Conservation (phyloP, 1,139 yeast genomes). For the Lodderomyces jiufengensis region DNA sequence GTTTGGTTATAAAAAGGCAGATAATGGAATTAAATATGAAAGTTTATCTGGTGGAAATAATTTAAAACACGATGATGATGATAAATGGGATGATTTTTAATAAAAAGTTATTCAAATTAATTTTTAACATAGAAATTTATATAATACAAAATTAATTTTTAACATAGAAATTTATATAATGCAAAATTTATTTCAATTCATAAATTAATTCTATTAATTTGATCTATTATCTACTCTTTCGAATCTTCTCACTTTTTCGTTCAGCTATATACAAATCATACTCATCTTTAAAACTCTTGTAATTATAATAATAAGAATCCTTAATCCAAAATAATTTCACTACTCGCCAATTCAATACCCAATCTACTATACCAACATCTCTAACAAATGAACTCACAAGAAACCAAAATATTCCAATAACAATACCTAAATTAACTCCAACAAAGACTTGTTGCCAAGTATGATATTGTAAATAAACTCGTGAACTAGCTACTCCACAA, state of each 20-base stretch:
- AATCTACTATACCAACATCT: constrained; percentile 58
- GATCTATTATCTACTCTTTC: neutral
- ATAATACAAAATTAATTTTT: constrained; percentile 1
- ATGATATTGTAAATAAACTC: constrained; percentile 81
- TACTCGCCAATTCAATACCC: constrained; percentile 51
- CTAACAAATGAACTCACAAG: constrained; percentile 48
- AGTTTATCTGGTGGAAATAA: constrained; percentile 44
- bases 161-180: constrained; percentile 6
- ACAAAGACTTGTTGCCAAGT: constrained; percentile 66
- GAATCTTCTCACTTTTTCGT: constrained; percentile 3
- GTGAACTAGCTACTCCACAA: constrained; percentile 59
- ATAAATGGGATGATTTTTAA: constrained; percentile 47
- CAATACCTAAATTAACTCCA: constrained; percentile 63
- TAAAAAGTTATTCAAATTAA: too few species aligned
- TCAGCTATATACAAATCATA: constrained; percentile 16
- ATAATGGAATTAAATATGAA: constrained; percentile 51
- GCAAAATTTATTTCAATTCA: neutral
- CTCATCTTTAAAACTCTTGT: constrained; percentile 39
- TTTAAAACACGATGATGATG: constrained; percentile 31
- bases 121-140: constrained; percentile 6
- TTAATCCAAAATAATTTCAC: constrained; percentile 48
- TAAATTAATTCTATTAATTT: neutral
- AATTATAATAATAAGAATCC: constrained; percentile 51
- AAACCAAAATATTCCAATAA: constrained; percentile 59
- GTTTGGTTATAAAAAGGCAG: constrained; percentile 66